These are phyloP conservation scores for Triticum dicoccoides DNA, from an alignment of 176 grass and related monocot genomes.

Conservation along the genomic window DNA sequence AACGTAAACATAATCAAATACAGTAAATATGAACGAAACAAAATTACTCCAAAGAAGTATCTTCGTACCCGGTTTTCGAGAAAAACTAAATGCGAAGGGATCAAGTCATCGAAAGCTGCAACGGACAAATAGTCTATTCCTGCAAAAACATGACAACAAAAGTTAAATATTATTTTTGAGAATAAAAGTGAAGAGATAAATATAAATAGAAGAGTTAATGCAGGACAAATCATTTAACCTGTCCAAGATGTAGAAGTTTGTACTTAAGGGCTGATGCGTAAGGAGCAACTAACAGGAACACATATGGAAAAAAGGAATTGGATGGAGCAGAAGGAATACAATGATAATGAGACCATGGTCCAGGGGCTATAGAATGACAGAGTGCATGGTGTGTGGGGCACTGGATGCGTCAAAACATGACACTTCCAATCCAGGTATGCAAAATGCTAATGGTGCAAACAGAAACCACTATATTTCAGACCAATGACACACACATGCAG, in stretches of 20 bases:
- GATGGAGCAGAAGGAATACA: neutral
- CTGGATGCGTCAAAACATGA: neutral
- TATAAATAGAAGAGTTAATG: neutral
- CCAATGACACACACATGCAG: neutral
- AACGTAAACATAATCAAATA: too few relatives aligned
- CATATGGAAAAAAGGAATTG: neutral
- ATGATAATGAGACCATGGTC: neutral
- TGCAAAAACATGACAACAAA: slow-evolving; percentile 19
- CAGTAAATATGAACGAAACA: neutral
- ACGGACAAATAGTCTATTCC: slow-evolving; percentile 56
- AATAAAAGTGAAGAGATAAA: slow-evolving; percentile 5
- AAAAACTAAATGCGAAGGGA: slow-evolving; percentile 52
- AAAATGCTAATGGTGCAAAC: neutral
- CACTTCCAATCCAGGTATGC: neutral
- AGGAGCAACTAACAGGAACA: neutral
- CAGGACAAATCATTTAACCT: neutral
- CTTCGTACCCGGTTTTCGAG: slow-evolving; percentile 35
- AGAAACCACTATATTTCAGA: neutral
- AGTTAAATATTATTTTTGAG: neutral
- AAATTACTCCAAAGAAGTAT: slow-evolving; percentile 1
- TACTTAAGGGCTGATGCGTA: neutral
- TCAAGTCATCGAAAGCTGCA: slow-evolving; percentile 53
- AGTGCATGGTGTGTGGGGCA: neutral
- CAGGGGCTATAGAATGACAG: neutral
- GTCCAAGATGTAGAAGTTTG: neutral